Evolutionary conservation across 1,139 yeast genomes (phyloP).

Genomic region (Debaryomyces sp.): DNA sequence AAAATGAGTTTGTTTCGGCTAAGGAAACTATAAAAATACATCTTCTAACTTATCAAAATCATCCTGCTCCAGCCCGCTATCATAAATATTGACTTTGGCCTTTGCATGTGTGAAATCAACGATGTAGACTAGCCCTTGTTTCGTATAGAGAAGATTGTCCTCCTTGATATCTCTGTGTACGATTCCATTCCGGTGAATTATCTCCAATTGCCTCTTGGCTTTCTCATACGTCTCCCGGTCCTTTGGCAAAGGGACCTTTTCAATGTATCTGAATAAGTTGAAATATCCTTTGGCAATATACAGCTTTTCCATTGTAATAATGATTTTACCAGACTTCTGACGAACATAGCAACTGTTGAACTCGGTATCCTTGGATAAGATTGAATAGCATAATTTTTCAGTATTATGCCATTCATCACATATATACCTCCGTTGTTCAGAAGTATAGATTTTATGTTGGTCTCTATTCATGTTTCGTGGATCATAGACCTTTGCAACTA

Average conservation of each 20-base stretch:
- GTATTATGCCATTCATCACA: background rate
- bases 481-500: background rate
- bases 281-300: background rate
- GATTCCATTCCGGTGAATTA: slow-evolving; percentile 6
- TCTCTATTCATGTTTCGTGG: background rate
- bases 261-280: background rate
- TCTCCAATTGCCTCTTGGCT: background rate
- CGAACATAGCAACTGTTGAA: background rate
- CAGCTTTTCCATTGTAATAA: background rate
- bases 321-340: background rate
- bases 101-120: background rate
- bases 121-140: background rate
- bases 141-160: slow-evolving; percentile 1
- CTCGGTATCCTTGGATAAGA: background rate
- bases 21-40: too few relatives aligned
- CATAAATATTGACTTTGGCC: background rate
- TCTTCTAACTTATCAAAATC: background rate
- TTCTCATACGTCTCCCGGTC: slow-evolving; percentile 5
- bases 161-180: slow-evolving; percentile 6
- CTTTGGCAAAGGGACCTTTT: background rate
- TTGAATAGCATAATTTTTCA: background rate
- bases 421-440: too few relatives aligned
- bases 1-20: too few relatives aligned
- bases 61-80: background rate
- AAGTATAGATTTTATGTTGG: background rate